These are phyloP conservation scores for Aspergillus asperescens DNA, from an alignment of 495 filamentous ascomycete species.

Conservation along the genomic window DNA sequence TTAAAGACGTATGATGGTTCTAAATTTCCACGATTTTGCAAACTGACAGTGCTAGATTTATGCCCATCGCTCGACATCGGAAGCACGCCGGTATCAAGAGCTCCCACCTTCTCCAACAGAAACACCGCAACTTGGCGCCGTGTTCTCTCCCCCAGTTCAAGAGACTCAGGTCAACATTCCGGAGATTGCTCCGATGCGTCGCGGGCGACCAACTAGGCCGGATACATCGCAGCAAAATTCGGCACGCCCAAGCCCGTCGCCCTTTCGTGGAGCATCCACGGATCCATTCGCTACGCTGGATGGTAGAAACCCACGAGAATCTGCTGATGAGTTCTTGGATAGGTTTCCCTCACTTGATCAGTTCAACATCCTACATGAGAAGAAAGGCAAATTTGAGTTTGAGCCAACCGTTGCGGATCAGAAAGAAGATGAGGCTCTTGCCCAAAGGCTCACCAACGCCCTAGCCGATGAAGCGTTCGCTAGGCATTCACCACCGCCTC, in stretches of 20 bases:
- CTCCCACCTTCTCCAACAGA: constrained; percentile 51
- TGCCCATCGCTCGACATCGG: constrained; percentile 59
- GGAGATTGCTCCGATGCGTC: constrained; percentile 90
- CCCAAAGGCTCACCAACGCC: constrained; percentile 70
- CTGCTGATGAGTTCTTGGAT: constrained; percentile 71
- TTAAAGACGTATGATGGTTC: constrained; percentile 69
- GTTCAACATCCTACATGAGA: constrained; percentile 84
- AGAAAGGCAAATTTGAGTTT: constrained; percentile 85
- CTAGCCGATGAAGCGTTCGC: constrained; percentile 87
- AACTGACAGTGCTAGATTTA: constrained; percentile 64
- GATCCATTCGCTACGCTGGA: constrained; percentile 92
- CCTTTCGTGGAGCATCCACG: constrained; percentile 55
- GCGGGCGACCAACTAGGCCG: constrained; percentile 71
- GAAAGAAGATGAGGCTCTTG: constrained; percentile 56
- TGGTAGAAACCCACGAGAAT: constrained; percentile 45
- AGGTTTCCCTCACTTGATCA: constrained; percentile 91
- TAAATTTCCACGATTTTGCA: neutral
- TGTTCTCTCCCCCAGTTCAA: constrained; percentile 59
- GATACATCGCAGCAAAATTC: constrained; percentile 33
- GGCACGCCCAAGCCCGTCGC: constrained; percentile 67
- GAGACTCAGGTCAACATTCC: constrained; percentile 65
- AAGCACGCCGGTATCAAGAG: constrained; percentile 56
- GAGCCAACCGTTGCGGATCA: constrained; percentile 47
- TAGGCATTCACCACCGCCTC: constrained; percentile 37
- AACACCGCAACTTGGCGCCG: constrained; percentile 62